Evolutionary conservation across 768 basidiomycete species (phyloP).

Genomic region (Leccinum disarticulatum): DNA sequence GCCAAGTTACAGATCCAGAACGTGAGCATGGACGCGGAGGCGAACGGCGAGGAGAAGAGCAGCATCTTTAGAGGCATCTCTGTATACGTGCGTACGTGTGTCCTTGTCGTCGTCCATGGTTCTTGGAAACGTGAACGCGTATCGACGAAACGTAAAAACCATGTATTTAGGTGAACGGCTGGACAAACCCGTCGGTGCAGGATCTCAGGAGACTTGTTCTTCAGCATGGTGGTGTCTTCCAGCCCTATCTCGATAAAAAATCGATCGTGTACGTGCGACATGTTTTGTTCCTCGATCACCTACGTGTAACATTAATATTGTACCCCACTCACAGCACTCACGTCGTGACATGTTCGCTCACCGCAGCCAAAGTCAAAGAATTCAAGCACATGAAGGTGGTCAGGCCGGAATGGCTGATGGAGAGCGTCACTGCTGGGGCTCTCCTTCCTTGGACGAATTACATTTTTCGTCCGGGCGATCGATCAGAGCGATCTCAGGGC

Average conservation of each 20-base stretch:
- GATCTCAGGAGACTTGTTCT: slow-evolving; percentile 79
- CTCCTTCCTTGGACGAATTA: slow-evolving; percentile 83
- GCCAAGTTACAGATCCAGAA: slow-evolving; percentile 89
- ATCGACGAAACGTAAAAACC: neutral
- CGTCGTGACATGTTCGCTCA: slow-evolving; percentile 88
- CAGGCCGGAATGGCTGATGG: slow-evolving; percentile 82
- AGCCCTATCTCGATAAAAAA: slow-evolving; percentile 82
- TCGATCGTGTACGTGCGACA: slow-evolving; percentile 55
- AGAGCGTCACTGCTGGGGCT: slow-evolving; percentile 65
- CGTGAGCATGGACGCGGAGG: slow-evolving; percentile 33
- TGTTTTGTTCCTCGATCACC: neutral
- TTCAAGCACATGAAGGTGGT: slow-evolving; percentile 92
- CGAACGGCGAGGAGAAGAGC: slow-evolving; percentile 29
- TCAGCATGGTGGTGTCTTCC: slow-evolving; percentile 78
- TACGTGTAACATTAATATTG: slow-evolving; percentile 6
- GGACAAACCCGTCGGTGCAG: slow-evolving; percentile 84
- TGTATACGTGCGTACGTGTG: slow-evolving; percentile 68
- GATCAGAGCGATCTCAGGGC: slow-evolving; percentile 52
- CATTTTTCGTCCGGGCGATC: slow-evolving; percentile 51
- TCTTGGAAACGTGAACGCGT: neutral
- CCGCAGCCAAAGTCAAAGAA: slow-evolving; percentile 84
- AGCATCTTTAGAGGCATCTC: slow-evolving; percentile 71
- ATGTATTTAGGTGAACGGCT: slow-evolving; percentile 76
- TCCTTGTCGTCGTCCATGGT: neutral
- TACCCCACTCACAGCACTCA: slow-evolving; percentile 60